phyloP scores from a whole-genome alignment of 495 filamentous ascomycete species.

The Articulospora tetracladia region DNA sequence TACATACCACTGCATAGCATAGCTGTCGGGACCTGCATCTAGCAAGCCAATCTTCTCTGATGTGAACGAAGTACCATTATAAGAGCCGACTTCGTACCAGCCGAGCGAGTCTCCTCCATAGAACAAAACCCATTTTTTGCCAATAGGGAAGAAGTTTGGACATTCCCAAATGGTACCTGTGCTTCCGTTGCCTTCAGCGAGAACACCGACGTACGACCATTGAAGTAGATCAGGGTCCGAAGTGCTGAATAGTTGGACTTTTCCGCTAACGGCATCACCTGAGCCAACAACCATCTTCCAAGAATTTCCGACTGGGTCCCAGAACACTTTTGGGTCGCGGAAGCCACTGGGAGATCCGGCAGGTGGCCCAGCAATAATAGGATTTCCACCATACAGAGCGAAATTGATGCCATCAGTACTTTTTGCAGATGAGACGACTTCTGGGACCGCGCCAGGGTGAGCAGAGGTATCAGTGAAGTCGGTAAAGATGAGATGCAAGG shows the following conservation, averaged over 20 bases:
- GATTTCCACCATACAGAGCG: slow-evolving; percentile 19
- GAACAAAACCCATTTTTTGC: slow-evolving; percentile 24
- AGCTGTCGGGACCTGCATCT: slow-evolving; percentile 19
- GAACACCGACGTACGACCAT: slow-evolving; percentile 20
- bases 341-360: slow-evolving; percentile 16
- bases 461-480: slow-evolving; percentile 6
- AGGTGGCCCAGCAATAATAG: slow-evolving; percentile 21
- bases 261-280: slow-evolving; percentile 12
- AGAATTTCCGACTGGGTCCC: slow-evolving; percentile 9
- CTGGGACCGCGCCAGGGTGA: slow-evolving; percentile 1
- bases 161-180: slow-evolving; percentile 24
- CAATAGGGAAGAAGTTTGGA: slow-evolving; percentile 31
- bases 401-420: slow-evolving; percentile 17
- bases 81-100: slow-evolving; percentile 34
- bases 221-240: slow-evolving; percentile 2
- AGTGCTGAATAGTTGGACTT: slow-evolving; percentile 17
- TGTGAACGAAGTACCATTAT: slow-evolving; percentile 33
- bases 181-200: slow-evolving; percentile 16
- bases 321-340: slow-evolving; percentile 23
- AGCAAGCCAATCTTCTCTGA: slow-evolving; percentile 24
- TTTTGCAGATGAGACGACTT: slow-evolving; percentile 7
- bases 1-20: slow-evolving; percentile 17
- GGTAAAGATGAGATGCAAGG: slow-evolving; percentile 14
- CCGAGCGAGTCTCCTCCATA: slow-evolving; percentile 14
- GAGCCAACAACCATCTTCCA: slow-evolving; percentile 23